A percentile compares a stretch with the other conserved stretches of the same genome.
Evolutionary conservation across 106 monocot species (phyloP).

Genomic region (Allium fistulosum): DNA sequence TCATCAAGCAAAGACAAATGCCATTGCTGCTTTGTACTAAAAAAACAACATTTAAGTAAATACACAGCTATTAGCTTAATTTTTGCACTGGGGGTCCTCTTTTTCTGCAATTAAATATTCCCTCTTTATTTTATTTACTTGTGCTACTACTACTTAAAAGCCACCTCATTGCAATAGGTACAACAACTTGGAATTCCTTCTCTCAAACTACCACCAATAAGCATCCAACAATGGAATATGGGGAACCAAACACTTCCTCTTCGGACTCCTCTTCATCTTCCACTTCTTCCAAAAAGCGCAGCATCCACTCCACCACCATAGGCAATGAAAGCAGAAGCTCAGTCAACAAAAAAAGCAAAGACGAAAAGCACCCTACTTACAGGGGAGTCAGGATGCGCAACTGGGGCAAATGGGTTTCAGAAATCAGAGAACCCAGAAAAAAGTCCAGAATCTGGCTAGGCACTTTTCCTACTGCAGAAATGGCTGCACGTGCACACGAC

Average conservation of each 20-base stretch:
- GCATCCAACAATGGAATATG: neutral
- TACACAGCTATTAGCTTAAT: too few relatives aligned
- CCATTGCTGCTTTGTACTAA: too few relatives aligned
- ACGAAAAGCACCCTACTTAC: conserved; percentile 6
- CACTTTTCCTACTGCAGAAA: conserved; percentile 4
- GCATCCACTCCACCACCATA: neutral
- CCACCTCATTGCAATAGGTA: neutral
- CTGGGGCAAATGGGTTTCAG: conserved; percentile 7
- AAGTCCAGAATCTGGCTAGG: conserved; percentile 8
- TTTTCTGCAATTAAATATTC: neutral
- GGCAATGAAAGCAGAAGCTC: neutral
- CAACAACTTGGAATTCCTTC: neutral
- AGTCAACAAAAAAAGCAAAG: neutral
- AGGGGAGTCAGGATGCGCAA: conserved; percentile 3
- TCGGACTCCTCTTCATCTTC: neutral
- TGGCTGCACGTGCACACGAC: conserved; percentile 12
- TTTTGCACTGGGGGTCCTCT: too few relatives aligned
- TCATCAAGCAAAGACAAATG: too few relatives aligned
- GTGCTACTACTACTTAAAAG: neutral
- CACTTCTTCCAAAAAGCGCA: conserved; percentile 2
- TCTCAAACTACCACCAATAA: neutral
- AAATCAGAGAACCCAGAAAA: conserved; percentile 8
- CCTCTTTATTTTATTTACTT: neutral
- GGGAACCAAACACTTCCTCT: neutral
- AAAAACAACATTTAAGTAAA: too few relatives aligned